These are phyloP conservation scores for Corymbia calophylla DNA, from an alignment of 441 rosid genomes.

Conservation along the genomic window DNA sequence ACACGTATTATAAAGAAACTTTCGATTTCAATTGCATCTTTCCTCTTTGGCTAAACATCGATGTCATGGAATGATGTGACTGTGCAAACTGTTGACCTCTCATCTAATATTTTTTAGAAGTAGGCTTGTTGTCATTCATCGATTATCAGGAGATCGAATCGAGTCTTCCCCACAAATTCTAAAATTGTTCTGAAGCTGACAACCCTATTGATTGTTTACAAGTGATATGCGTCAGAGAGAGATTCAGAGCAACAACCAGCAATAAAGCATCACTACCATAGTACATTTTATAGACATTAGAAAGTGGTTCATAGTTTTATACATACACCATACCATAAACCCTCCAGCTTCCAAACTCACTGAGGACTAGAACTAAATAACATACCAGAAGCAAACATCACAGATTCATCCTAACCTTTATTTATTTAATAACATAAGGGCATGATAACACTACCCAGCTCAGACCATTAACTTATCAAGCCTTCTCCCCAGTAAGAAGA, in stretches of 20 bases:
- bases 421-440: not conserved
- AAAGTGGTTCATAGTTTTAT: not conserved
- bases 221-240: not conserved
- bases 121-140: not conserved
- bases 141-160: not conserved
- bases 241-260: not conserved
- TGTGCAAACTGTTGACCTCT: not conserved
- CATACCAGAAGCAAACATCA: not conserved
- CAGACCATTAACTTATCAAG: constrained; percentile 7
- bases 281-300: not conserved
- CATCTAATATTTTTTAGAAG: not conserved
- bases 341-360: not conserved
- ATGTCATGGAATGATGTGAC: not conserved
- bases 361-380: not conserved
- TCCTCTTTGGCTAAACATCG: not conserved
- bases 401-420: not conserved
- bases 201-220: too few species aligned
- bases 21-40: not conserved
- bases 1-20: not conserved
- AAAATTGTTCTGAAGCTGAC: not conserved
- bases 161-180: too few species aligned
- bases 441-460: not conserved
- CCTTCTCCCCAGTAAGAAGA: constrained; percentile 64
- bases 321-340: not conserved
- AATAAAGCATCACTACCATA: not conserved